A percentile compares a stretch with the other conserved stretches of the same genome.
Conservation (phyloP, 176 grass and related monocot genomes). For the Luzula sylvatica region DNA sequence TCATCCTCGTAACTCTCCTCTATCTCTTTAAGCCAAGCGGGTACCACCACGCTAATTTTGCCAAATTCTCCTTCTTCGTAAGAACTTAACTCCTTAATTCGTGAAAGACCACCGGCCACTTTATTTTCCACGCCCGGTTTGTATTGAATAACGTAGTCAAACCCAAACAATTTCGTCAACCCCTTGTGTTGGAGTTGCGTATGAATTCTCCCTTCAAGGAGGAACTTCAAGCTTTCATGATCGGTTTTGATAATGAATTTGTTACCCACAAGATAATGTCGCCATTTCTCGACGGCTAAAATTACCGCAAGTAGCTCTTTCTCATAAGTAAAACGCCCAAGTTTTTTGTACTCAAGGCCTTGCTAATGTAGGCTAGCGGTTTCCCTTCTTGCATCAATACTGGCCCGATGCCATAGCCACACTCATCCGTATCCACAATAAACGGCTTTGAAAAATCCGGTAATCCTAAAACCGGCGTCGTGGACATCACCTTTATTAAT, state of each 20-base stretch:
- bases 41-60: neutral
- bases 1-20: neutral
- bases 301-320: too few species aligned
- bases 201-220: too few species aligned
- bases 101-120: neutral
- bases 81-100: neutral
- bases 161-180: neutral
- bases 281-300: too few species aligned
- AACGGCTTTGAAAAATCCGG: neutral
- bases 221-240: too few species aligned
- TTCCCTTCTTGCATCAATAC: neutral
- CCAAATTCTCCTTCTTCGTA: neutral
- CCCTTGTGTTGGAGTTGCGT: too few species aligned
- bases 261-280: too few species aligned
- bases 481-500: neutral
- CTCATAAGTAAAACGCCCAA: neutral
- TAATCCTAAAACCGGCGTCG: neutral
- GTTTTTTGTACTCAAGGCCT: neutral
- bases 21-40: neutral
- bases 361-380: neutral
- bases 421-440: neutral
- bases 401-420: neutral
- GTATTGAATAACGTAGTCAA: too few species aligned
- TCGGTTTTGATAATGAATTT: too few species aligned
- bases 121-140: too few species aligned